A percentile compares a stretch with the other conserved stretches of the same genome.
Conservation (phyloP, 805 yeast species). For the Cyberlindnera xylosilytica region DNA sequence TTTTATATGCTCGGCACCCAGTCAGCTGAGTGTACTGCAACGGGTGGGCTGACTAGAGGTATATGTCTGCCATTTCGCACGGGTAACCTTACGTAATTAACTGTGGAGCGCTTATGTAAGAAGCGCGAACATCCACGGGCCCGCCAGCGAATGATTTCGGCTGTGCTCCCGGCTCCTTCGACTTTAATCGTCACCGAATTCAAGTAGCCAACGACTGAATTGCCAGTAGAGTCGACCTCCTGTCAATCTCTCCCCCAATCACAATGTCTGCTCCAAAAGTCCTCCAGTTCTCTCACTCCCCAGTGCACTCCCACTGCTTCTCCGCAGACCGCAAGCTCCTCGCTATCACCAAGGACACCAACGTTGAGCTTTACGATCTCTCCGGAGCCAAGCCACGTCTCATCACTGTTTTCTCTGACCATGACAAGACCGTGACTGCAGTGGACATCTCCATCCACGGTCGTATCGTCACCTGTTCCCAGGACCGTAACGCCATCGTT, state of each 20-base stretch:
- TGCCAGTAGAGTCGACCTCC: slow-evolving; percentile 29
- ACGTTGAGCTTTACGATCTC: slow-evolving; percentile 70
- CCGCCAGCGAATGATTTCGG: too few relatives aligned
- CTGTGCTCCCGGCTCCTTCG: too few relatives aligned
- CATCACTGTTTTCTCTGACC: slow-evolving; percentile 69
- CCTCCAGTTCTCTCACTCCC: slow-evolving; percentile 72
- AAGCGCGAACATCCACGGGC: too few relatives aligned
- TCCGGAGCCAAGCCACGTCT: slow-evolving; percentile 54
- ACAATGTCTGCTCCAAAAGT: slow-evolving; percentile 26
- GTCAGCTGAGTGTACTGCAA: too few relatives aligned
- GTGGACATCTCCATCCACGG: slow-evolving; percentile 89
- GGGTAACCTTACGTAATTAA: too few relatives aligned
- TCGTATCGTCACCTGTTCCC: slow-evolving; percentile 92
- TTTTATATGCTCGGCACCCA: too few relatives aligned
- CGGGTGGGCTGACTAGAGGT: too few relatives aligned
- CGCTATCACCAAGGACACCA: slow-evolving; percentile 79
- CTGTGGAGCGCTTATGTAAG: too few relatives aligned
- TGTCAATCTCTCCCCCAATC: slow-evolving; percentile 1
- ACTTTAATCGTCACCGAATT: too few relatives aligned
- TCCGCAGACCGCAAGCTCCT: slow-evolving; percentile 61
- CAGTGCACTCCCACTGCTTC: slow-evolving; percentile 91
- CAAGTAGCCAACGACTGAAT: too few relatives aligned
- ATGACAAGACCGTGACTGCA: slow-evolving; percentile 92
- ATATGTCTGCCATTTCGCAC: too few relatives aligned
- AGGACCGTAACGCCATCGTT: slow-evolving; percentile 95